Evolutionary conservation across 805 yeast species (phyloP), one percentile per base, ranked within the genome.

Genomic region (Ogataea nitratoaversa): DNA sequence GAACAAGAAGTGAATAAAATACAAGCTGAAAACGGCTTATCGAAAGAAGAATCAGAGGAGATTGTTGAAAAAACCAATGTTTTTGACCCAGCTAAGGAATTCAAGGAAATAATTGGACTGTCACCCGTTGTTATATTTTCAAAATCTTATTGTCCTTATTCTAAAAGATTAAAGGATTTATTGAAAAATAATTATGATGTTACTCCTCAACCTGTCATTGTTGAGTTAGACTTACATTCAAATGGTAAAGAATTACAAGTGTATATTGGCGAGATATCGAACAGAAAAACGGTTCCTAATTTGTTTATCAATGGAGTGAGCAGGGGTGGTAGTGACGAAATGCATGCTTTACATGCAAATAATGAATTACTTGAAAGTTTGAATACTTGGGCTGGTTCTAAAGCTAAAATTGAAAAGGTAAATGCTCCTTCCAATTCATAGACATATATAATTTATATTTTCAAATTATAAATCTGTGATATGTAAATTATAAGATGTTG

Each of bases 271-370:
- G 67, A 71, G 37, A 61, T 72, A 41, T 78, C 95, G 4, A 95
- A 93, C 6, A 78, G 96, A 51, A 65, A 65, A 22, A 91, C 98
- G 0, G 99, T 93, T 12, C 99, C 99, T 19, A 93, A 93, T 57
- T 75, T 93, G 17, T 70, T 87, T 39, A 75, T 91, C 39, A 83
- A 80, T 41, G 83, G 84, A 8, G 60, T 73, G 19, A 81, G 91
- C 35, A 73, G 84, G 49, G 99, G 99, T 30, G 99, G 99, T 3
- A 78, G 78, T 30, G 96, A 88, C 60, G 97, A 90, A 41, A 77
- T 93, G 59, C 68, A 62, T 19, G 70, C 65, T 25, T 65, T 87
- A 42, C 89, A 86, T 54, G 67, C 70, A 17, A 65, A 70, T 1
- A 82, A 80, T 23, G 65, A 63, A 36, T 69, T 91, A 41, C 66